phyloP scores from a whole-genome alignment of 2,329 filamentous ascomycete species.

The Magnaporthales sp. region DNA sequence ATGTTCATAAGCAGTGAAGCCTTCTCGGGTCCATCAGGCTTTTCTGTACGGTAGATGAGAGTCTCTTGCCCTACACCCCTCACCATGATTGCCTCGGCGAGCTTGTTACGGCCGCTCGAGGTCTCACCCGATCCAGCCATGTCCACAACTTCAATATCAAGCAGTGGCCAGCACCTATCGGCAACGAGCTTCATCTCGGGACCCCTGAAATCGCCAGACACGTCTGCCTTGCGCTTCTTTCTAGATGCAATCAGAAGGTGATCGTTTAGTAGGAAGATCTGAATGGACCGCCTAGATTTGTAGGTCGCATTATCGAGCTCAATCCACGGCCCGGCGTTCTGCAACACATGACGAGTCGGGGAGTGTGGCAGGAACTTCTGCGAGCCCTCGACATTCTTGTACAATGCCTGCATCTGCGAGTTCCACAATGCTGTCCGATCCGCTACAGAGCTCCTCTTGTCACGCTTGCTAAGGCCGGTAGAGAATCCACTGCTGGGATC shows the following conservation, averaged over 20 bases:
- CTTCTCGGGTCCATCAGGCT: slow-evolving; percentile 72
- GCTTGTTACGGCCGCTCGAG: slow-evolving; percentile 48
- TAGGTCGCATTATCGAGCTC: slow-evolving; percentile 96
- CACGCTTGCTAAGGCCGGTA: slow-evolving; percentile 53
- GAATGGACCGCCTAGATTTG: slow-evolving; percentile 82
- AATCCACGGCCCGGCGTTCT: slow-evolving; percentile 90
- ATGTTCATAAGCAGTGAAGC: slow-evolving; percentile 76
- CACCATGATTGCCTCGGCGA: slow-evolving; percentile 83
- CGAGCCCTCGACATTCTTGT: slow-evolving; percentile 95
- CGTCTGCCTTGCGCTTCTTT: slow-evolving; percentile 85
- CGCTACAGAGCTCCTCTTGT: slow-evolving; percentile 84
- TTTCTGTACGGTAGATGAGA: slow-evolving; percentile 89
- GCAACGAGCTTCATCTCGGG: slow-evolving; percentile 73
- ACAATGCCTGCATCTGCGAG: slow-evolving; percentile 70
- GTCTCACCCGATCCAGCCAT: slow-evolving; percentile 60
- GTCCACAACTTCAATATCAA: slow-evolving; percentile 89
- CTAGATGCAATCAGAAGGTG: slow-evolving; percentile 84
- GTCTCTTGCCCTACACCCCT: slow-evolving; percentile 79
- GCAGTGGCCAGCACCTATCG: slow-evolving; percentile 86
- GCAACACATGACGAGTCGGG: slow-evolving; percentile 84
- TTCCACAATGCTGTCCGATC: slow-evolving; percentile 61
- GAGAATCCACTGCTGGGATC: slow-evolving; percentile 41
- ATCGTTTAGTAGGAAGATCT: slow-evolving; percentile 89
- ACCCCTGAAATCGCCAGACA: slow-evolving; percentile 36
- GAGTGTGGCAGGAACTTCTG: slow-evolving; percentile 93